Evolutionary conservation across 2,329 filamentous ascomycete species (phyloP).

Genomic region (Helminthosporium solani): DNA sequence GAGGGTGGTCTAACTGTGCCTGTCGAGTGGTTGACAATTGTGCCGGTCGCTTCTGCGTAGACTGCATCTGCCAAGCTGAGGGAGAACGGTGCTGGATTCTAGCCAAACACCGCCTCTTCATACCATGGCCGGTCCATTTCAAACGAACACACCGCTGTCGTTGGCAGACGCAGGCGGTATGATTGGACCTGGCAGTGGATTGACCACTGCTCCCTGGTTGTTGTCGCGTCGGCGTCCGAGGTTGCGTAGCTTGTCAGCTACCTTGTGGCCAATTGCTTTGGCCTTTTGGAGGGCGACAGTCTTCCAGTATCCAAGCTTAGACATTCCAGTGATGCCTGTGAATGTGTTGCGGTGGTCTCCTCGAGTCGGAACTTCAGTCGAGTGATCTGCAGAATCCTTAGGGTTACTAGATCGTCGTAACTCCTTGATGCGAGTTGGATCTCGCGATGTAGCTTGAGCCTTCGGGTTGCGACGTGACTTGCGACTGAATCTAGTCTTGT

Average conservation of each 20-base stretch:
- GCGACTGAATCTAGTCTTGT: conserved; percentile 24
- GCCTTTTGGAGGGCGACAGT: background rate
- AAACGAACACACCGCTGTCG: no score
- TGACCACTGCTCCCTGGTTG: no score
- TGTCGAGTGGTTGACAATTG: no score
- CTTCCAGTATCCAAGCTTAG: background rate
- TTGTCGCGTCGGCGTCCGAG: background rate
- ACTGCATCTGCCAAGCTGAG: no score
- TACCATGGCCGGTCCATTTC: no score
- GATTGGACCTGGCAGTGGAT: no score
- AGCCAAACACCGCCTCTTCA: no score
- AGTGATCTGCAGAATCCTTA: background rate
- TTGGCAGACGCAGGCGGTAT: no score
- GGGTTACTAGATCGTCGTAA: background rate
- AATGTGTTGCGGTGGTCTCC: conserved; percentile 1
- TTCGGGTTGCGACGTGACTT: conserved; percentile 16
- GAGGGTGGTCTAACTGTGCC: no score
- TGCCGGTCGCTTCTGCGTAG: no score
- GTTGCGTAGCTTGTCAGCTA: background rate
- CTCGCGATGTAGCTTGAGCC: background rate
- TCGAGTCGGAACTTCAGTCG: background rate
- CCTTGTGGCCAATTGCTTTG: background rate
- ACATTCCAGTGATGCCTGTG: background rate
- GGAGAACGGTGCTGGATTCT: no score
- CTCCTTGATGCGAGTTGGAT: conserved; percentile 2